phyloP scores from a whole-genome alignment of 768 basidiomycete species.

The Mycena amicta region DNA sequence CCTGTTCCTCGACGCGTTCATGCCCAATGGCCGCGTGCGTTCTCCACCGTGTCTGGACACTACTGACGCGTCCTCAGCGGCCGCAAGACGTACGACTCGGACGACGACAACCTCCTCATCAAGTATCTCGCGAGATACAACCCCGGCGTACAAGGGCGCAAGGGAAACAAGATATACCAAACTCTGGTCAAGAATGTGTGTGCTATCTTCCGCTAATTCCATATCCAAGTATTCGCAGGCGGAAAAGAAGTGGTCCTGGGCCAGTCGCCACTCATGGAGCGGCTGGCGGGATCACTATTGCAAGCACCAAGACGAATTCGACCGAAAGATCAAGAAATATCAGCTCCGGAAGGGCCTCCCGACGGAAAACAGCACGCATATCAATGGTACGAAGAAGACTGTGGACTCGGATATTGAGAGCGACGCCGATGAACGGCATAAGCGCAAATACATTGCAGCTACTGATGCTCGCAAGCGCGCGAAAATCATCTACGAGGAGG shows the following conservation, averaged over 20 bases:
- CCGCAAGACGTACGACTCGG: conserved; percentile 33
- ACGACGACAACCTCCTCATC: conserved; percentile 46
- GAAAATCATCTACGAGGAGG: neutral
- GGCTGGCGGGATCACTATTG: conserved; percentile 68
- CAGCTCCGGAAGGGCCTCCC: conserved; percentile 34
- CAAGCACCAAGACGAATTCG: conserved; percentile 44
- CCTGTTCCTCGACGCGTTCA: neutral
- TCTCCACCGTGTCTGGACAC: neutral
- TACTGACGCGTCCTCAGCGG: neutral
- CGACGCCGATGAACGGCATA: neutral
- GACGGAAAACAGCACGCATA: conserved; percentile 11
- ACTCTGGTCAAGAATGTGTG: conserved; percentile 50
- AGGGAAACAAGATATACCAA: conserved; percentile 49
- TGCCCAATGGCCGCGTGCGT: neutral
- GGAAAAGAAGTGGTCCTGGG: conserved; percentile 51
- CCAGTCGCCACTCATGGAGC: conserved; percentile 53
- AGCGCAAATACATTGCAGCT: conserved; percentile 1
- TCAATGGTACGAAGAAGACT: conserved; percentile 9
- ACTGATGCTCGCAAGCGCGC: conserved; percentile 5
- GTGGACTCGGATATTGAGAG: conserved; percentile 8
- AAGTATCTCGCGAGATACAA: conserved; percentile 55
- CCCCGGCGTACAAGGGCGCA: conserved; percentile 42
- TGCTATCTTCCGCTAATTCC: neutral
- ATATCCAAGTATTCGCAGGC: conserved; percentile 31
- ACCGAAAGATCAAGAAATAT: conserved; percentile 43